Percentiles rank a stretch among this genome's conserved stretches.
phyloP scores from a whole-genome alignment of 495 filamentous ascomycete species.

The Daldinia childiae region DNA sequence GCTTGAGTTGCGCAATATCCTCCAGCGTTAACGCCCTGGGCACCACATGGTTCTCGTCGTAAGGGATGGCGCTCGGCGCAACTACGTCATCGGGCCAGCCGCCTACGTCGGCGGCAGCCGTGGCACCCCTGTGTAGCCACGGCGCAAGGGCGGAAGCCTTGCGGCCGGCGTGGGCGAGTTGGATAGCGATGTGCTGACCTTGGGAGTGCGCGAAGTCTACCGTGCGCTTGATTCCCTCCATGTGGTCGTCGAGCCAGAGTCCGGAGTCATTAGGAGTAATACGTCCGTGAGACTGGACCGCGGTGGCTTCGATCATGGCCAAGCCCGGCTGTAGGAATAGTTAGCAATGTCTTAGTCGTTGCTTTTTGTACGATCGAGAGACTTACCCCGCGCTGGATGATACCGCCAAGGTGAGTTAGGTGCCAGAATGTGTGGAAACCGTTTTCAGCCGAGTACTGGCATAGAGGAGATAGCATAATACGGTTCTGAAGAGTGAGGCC shows the following conservation, averaged over 20 bases:
- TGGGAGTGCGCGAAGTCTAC: slow-evolving; percentile 76
- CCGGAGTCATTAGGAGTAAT: slow-evolving; percentile 78
- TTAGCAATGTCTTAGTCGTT: not conserved
- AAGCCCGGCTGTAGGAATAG: slow-evolving; percentile 60
- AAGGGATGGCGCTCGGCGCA: slow-evolving; percentile 60
- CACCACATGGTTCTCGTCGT: slow-evolving; percentile 44
- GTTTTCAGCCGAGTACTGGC: slow-evolving; percentile 74
- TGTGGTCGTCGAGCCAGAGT: slow-evolving; percentile 79
- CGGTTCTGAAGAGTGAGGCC: slow-evolving; percentile 70
- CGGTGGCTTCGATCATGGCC: slow-evolving; percentile 75
- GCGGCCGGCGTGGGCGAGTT: slow-evolving; percentile 79
- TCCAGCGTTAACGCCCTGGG: slow-evolving; percentile 62
- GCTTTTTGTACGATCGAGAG: not conserved
- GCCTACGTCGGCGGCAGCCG: slow-evolving; percentile 53
- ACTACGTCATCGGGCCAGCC: slow-evolving; percentile 76
- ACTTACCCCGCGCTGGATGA: slow-evolving; percentile 66
- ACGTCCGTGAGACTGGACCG: slow-evolving; percentile 72
- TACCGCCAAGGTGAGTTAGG: slow-evolving; percentile 62
- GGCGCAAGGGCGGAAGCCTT: slow-evolving; percentile 69
- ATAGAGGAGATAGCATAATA: slow-evolving; percentile 68
- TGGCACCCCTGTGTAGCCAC: slow-evolving; percentile 38
- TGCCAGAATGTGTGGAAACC: slow-evolving; percentile 73
- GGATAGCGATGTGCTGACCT: slow-evolving; percentile 74
- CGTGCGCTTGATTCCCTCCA: slow-evolving; percentile 66
- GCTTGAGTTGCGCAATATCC: slow-evolving; percentile 60